These are phyloP conservation scores for Tagetes erecta DNA, from an alignment of 129 eudicot species.

Conservation along the genomic window DNA sequence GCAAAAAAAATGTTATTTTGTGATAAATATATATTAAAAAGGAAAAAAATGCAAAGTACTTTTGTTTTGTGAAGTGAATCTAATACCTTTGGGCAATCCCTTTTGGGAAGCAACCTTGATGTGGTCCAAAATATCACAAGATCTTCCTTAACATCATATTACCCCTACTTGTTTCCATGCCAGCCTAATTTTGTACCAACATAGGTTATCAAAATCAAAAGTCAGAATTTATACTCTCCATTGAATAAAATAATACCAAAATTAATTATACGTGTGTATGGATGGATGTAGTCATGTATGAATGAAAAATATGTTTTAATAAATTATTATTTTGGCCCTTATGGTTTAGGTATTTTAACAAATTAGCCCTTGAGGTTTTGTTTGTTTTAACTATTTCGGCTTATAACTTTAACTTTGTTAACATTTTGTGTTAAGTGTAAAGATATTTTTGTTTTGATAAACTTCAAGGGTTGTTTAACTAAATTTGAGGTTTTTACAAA, in stretches of 20 bases:
- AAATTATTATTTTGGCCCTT: too few species aligned
- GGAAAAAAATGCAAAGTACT: slow-evolving; percentile 13
- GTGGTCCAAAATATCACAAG: slow-evolving; percentile 33
- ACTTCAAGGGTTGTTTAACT: too few species aligned
- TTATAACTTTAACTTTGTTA: too few species aligned
- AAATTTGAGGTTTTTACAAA: too few species aligned
- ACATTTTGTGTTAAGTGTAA: too few species aligned
- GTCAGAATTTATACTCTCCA: neutral
- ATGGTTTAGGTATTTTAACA: too few species aligned
- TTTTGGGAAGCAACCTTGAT: slow-evolving; percentile 39
- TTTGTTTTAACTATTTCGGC: too few species aligned
- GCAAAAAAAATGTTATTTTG: neutral
- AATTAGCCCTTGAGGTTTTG: too few species aligned
- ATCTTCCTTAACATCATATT: slow-evolving; percentile 39
- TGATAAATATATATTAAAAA: neutral
- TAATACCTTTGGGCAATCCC: slow-evolving; percentile 35
- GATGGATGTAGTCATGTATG: neutral
- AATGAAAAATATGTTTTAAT: too few species aligned
- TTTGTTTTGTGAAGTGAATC: slow-evolving; percentile 27
- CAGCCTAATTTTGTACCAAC: slow-evolving; percentile 32
- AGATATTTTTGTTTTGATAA: too few species aligned
- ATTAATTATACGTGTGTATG: neutral
- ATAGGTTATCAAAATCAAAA: slow-evolving; percentile 15
- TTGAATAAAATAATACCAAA: neutral
- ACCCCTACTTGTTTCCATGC: slow-evolving; percentile 35